phyloP scores from a whole-genome alignment of 2,329 filamentous ascomycete species.

The Daldinia sp. region DNA sequence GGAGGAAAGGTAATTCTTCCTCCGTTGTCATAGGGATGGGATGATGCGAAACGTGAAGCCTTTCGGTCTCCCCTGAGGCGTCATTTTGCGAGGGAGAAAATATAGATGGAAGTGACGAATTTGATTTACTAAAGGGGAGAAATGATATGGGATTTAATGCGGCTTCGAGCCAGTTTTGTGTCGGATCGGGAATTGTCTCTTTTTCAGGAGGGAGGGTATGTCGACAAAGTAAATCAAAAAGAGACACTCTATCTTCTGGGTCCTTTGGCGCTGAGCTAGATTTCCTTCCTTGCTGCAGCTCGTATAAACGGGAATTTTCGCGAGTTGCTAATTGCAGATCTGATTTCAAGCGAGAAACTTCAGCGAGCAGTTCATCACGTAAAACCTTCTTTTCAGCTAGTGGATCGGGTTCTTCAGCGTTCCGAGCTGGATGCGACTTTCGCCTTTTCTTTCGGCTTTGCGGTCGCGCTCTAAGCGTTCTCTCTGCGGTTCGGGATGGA shows the following conservation, averaged over 20 bases:
- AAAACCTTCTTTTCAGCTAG: slow-evolving; percentile 59
- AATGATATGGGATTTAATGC: slow-evolving; percentile 61
- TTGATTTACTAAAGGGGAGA: slow-evolving; percentile 58
- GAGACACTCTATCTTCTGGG: slow-evolving; percentile 47
- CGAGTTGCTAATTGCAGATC: slow-evolving; percentile 65
- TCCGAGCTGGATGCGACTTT: slow-evolving; percentile 51
- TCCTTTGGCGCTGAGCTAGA: slow-evolving; percentile 39
- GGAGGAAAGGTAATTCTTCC: slow-evolving; percentile 73
- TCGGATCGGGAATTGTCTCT: slow-evolving; percentile 43
- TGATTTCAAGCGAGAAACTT: slow-evolving; percentile 64
- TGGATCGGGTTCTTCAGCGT: slow-evolving; percentile 52
- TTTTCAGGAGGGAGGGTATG: slow-evolving; percentile 52
- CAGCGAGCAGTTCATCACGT: slow-evolving; percentile 61
- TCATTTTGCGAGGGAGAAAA: slow-evolving; percentile 36
- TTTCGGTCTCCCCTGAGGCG: slow-evolving; percentile 46
- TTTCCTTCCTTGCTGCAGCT: slow-evolving; percentile 49
- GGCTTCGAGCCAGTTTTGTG: slow-evolving; percentile 56
- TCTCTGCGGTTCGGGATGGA: slow-evolving; percentile 29
- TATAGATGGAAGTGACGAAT: slow-evolving; percentile 41
- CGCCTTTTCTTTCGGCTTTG: slow-evolving; percentile 30
- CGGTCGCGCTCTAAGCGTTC: slow-evolving; percentile 16
- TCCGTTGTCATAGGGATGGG: slow-evolving; percentile 68
- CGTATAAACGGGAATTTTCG: slow-evolving; percentile 66
- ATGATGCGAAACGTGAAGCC: slow-evolving; percentile 66
- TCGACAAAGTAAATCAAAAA: slow-evolving; percentile 54